phyloP scores from a whole-genome alignment of 108 stramenopile genomes.

The Fistulifera solaris region DNA sequence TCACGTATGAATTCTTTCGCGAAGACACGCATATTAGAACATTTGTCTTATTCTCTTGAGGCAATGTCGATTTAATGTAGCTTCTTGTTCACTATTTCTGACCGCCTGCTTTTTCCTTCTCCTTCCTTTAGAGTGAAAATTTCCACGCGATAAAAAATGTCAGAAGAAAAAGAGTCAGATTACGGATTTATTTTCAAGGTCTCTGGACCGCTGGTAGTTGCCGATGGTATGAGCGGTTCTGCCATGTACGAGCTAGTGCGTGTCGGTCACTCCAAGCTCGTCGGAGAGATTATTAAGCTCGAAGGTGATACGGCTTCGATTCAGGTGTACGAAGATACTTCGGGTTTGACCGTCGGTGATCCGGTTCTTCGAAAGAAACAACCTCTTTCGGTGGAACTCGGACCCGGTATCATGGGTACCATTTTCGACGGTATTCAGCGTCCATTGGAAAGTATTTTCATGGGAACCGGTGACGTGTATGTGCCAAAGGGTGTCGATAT shows the following conservation, averaged over 20 bases:
- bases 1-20: no score
- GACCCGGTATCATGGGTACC: conserved; percentile 99
- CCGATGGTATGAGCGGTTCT: conserved; percentile 96
- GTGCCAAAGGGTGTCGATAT: conserved; percentile 97
- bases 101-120: no score
- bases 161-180: conserved; percentile 82
- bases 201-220: conserved; percentile 96
- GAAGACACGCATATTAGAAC: no score
- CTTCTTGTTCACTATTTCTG: no score
- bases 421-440: conserved; percentile 99
- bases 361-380: conserved; percentile 92
- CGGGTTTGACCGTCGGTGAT: conserved; percentile 96
- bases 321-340: conserved; percentile 98
- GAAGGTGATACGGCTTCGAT: conserved; percentile 99
- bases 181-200: conserved; percentile 98
- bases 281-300: conserved; percentile 99
- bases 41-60: no score
- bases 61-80: no score
- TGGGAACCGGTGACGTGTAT: conserved; percentile 82
- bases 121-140: no score
- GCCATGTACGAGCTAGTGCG: conserved; percentile 99
- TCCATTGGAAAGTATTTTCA: conserved; percentile 93
- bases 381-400: conserved; percentile 95
- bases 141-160: no score
- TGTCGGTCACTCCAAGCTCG: conserved; percentile 97